Evolutionary conservation across 768 basidiomycete genomes (phyloP), one percentile per base, ranked within the genome.

Genomic region (Cystofilobasidium ferigula): DNA sequence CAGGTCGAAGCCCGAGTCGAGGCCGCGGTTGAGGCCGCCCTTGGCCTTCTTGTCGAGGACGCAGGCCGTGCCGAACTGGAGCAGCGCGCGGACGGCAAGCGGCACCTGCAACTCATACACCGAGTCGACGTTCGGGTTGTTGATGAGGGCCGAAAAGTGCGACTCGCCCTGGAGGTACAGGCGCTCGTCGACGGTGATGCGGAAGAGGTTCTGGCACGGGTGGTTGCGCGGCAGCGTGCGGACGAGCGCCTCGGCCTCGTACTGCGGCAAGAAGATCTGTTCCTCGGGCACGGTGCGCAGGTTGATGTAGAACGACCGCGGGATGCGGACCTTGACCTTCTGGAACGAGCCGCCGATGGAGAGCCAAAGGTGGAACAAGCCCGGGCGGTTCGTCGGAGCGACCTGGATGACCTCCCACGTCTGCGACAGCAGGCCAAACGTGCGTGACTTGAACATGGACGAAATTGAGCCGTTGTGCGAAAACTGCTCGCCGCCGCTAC

Each of bases 351-450:
- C 81, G 57, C 90, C 87, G 35, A 89, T 83, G 0, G 84, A 86
- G 8, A 95, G 79, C 94, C 94, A 98, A 42, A 98, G 76, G 24
- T 83, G 82, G 76, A 86, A 97, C 26, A 90, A 85, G 14, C 95
- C 94, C 14, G 85, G 80, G 47, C 81, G 82, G 69, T 81, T 82
- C 64, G 84, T 89, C 0, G 84, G 82, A 16, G 77, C 73, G 69
- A 99, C 85, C 72, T 98, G 95, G 3, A 98, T 79, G 60, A 99
- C 81, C 71, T 98, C 94, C 95, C 95, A 98, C 57, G 84, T 82
- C 57, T 84, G 80, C 60, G 81, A 83, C 14, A 83, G 79, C 43
- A 79, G 71, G 62, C 75, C 77, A 68, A 77, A 66, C 20, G 76
- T 56, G 80, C 79, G 64, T 81, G 80, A 69, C 80, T 68, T 82